Conservation (phyloP, 2,329 filamentous ascomycete species). For the Colletotrichum sp. region DNA sequence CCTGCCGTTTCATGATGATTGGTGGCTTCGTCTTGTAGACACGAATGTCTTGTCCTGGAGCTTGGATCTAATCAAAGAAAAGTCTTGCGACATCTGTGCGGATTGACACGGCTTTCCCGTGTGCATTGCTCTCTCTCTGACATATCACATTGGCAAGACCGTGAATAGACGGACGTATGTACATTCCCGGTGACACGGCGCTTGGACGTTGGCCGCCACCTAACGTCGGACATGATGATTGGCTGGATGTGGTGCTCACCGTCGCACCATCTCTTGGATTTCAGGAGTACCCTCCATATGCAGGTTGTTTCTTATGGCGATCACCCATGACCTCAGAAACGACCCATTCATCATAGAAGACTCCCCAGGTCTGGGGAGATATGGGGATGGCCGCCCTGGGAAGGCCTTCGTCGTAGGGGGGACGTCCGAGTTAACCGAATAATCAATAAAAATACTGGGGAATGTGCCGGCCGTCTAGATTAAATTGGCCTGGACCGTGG, state of each 20-base stretch:
- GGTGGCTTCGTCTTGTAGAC: slow-evolving; percentile 3
- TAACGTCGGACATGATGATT: background rate
- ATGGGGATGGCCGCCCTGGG: background rate
- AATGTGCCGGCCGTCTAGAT: background rate
- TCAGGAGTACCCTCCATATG: background rate
- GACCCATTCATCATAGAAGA: background rate
- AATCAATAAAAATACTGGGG: background rate
- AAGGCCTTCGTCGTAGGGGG: background rate
- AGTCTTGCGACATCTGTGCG: background rate
- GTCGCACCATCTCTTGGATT: background rate
- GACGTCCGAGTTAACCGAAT: background rate
- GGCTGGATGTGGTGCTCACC: background rate
- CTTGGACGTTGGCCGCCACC: background rate
- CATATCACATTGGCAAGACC: background rate
- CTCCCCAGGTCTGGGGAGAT: background rate
- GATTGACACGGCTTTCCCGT: background rate
- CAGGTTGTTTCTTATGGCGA: background rate
- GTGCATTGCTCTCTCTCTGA: background rate
- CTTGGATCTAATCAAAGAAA: background rate
- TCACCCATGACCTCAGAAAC: slow-evolving; percentile 2
- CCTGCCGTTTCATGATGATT: slow-evolving; percentile 14
- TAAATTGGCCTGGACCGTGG: background rate
- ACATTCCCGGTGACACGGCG: background rate
- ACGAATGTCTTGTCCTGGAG: slow-evolving; percentile 1
- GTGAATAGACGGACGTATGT: background rate